These are phyloP conservation scores for Croton laevigatus DNA, from an alignment of 441 rosid genomes.

Conservation along the genomic window DNA sequence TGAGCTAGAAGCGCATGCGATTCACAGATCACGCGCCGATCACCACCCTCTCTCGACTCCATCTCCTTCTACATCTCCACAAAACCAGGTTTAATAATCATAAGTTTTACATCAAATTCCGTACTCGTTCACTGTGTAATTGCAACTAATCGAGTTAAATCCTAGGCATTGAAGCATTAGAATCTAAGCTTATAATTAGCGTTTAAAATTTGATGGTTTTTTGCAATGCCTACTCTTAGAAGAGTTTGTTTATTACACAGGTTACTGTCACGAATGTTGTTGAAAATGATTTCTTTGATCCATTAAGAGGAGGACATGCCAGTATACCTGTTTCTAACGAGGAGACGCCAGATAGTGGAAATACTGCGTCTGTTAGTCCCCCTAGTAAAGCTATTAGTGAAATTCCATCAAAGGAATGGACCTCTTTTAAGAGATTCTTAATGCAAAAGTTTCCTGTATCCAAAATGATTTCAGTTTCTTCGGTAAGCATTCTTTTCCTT, in stretches of 20 bases:
- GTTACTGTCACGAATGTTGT: conserved; percentile 22
- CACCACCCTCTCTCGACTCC: conserved; percentile 62
- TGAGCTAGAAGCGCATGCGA: conserved; percentile 41
- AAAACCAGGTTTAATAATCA: conserved; percentile 34
- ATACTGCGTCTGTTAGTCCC: conserved; percentile 22
- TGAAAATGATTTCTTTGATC: conserved; percentile 64
- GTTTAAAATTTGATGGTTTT: background rate
- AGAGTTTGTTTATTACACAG: background rate
- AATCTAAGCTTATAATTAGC: background rate
- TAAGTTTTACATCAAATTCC: background rate
- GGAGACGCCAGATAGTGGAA: conserved; percentile 28
- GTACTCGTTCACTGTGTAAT: background rate
- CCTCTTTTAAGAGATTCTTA: conserved; percentile 68
- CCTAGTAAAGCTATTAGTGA: conserved; percentile 28
- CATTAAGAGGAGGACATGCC: conserved; percentile 46
- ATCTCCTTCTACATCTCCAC: conserved; percentile 27
- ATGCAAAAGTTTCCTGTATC: conserved; percentile 88
- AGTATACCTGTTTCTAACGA: conserved; percentile 28
- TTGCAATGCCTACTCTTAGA: background rate
- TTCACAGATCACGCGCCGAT: conserved; percentile 48
- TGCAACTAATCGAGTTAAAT: too few relatives aligned
- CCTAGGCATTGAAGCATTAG: too few relatives aligned
- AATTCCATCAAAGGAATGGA: conserved; percentile 63
- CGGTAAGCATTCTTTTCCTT: conserved; percentile 41
- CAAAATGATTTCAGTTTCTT: conserved; percentile 66